A percentile compares a stretch with the other conserved stretches of the same genome.
These are phyloP conservation scores for Hanseniaspora sp. DNA, from an alignment of 1,139 yeast genomes.

Conservation along the genomic window DNA sequence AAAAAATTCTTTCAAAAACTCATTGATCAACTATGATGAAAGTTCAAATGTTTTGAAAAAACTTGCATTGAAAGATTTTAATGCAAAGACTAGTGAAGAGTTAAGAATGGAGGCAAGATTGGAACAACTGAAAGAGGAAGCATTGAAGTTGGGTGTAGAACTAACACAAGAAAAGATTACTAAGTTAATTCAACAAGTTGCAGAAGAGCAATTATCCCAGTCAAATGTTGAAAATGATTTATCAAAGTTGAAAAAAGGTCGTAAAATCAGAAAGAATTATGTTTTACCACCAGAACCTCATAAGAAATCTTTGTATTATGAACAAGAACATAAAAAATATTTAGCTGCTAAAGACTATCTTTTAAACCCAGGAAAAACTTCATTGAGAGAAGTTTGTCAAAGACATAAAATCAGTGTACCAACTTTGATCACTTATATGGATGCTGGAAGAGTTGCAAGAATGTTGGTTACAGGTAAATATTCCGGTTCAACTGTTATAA, in stretches of 20 bases:
- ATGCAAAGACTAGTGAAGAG: conserved; percentile 16
- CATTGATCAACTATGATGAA: not conserved
- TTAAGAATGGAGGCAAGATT: conserved; percentile 13
- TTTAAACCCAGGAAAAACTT: conserved; percentile 13
- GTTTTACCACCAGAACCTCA: conserved; percentile 15
- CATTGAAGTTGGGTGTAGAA: not conserved
- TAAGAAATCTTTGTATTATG: not conserved
- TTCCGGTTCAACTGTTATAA: conserved; percentile 15
- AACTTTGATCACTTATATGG: conserved; percentile 16
- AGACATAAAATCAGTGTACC: conserved; percentile 15
- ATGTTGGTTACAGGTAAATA: conserved; percentile 15
- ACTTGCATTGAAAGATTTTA: conserved; percentile 11
- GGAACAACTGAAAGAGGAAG: not conserved
- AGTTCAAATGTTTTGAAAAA: conserved; percentile 1
- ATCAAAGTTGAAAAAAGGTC: conserved; percentile 11
- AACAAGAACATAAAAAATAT: conserved; percentile 12
- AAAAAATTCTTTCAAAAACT: not conserved
- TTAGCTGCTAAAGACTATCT: conserved; percentile 14
- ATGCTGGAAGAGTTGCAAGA: conserved; percentile 16
- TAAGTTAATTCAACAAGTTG: conserved; percentile 1
- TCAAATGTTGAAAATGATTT: not conserved
- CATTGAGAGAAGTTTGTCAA: conserved; percentile 16
- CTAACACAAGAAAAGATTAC: not conserved
- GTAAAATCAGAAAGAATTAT: conserved; percentile 15
- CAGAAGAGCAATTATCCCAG: conserved; percentile 1